Evolutionary conservation across 139 green algal species (phyloP).

Genomic region (Tetradesmus lagerheimii): DNA sequence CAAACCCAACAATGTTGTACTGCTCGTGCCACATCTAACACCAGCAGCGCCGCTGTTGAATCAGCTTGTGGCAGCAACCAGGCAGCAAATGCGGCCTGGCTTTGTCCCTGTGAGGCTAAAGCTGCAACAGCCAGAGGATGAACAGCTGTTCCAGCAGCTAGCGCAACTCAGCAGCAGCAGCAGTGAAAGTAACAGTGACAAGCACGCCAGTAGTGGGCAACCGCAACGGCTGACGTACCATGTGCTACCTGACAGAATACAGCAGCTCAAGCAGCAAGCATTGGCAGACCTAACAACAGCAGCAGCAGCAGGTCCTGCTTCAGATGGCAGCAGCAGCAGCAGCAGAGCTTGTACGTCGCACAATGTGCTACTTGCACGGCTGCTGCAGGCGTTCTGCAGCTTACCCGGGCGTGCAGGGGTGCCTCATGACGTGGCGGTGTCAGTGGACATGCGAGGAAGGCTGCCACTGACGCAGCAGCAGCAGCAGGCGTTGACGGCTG

Average conservation of each 20-base stretch:
- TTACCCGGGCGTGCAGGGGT: neutral
- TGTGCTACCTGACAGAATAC: neutral
- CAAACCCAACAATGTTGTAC: neutral
- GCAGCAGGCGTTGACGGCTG: neutral
- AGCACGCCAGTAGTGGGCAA: neutral
- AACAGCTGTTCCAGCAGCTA: neutral
- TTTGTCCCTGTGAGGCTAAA: slow-evolving; percentile 21
- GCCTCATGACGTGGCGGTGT: slow-evolving; percentile 29
- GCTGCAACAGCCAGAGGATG: slow-evolving; percentile 1
- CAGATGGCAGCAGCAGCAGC: neutral
- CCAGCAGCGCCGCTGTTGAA: too few relatives aligned
- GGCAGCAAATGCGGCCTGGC: neutral
- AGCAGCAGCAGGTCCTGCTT: slow-evolving; percentile 16
- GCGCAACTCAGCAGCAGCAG: slow-evolving; percentile 36
- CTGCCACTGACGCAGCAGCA: slow-evolving; percentile 23
- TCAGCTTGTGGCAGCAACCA: neutral
- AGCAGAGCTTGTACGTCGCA: neutral
- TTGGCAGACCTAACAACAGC: slow-evolving; percentile 25
- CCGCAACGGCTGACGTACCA: slow-evolving; percentile 21
- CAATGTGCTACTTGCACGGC: slow-evolving; percentile 24
- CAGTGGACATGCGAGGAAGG: slow-evolving; percentile 22
- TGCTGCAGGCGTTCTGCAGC: slow-evolving; percentile 6
- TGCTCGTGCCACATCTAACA: neutral
- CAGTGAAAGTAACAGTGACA: neutral
- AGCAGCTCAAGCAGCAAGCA: slow-evolving; percentile 23